phyloP scores from a whole-genome alignment of 768 basidiomycete genomes.

The Termitomyces sp. region DNA sequence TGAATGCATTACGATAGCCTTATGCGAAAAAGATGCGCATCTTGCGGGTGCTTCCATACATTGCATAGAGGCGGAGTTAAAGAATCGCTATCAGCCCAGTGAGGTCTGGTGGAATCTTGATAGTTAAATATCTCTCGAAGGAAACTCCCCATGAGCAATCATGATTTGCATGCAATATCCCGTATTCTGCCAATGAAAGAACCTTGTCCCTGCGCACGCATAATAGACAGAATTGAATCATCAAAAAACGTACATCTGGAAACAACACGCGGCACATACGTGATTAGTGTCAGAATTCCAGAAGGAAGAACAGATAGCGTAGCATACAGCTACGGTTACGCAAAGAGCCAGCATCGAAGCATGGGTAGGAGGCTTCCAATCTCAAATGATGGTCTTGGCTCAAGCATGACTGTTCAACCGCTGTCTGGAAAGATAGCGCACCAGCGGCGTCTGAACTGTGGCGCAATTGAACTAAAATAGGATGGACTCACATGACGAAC shows the following conservation, averaged over 20 bases:
- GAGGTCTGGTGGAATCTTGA: not conserved
- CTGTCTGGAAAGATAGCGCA: not conserved
- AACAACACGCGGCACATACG: not conserved
- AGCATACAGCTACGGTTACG: not conserved
- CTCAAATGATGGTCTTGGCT: not conserved
- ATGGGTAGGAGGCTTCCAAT: not conserved
- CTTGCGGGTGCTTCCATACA: not conserved
- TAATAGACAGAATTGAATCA: not conserved
- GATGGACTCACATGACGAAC: not conserved
- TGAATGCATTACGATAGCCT: not conserved
- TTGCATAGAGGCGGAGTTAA: not conserved
- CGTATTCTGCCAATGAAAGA: not conserved
- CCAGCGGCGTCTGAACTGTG: not conserved
- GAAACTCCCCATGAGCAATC: not conserved
- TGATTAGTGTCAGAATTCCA: not conserved
- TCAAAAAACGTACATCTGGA: no score
- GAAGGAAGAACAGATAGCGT: not conserved
- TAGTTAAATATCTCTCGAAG: not conserved
- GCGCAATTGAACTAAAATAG: not conserved
- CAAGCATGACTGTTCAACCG: not conserved
- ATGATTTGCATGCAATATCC: not conserved
- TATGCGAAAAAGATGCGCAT: not conserved
- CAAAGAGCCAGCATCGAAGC: not conserved
- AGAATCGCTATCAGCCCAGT: not conserved
- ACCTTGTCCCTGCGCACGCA: not conserved